Evolutionary conservation across 2,329 filamentous ascomycete genomes (phyloP).

Genomic region (Herpotrichia juniperi): DNA sequence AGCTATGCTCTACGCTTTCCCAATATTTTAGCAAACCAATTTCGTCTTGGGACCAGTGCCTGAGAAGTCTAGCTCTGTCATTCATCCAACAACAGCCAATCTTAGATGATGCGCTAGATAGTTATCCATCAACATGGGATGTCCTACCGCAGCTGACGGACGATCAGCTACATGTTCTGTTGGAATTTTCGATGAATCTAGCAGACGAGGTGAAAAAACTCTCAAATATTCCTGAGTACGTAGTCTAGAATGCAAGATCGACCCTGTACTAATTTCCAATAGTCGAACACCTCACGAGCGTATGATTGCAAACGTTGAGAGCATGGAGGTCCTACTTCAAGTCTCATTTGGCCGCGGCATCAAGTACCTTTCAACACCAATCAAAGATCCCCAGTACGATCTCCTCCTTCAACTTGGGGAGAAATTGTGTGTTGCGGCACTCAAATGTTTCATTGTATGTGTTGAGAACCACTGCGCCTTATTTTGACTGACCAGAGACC

Average conservation of each 20-base stretch:
- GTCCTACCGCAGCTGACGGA: conserved; percentile 56
- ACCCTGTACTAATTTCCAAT: not conserved
- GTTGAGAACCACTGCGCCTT: not conserved
- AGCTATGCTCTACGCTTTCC: conserved; percentile 77
- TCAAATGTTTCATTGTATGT: conserved; percentile 43
- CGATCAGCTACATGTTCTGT: conserved; percentile 60
- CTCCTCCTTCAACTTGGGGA: conserved; percentile 34
- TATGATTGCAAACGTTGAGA: conserved; percentile 59
- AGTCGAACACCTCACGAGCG: conserved; percentile 57
- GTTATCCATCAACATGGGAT: conserved; percentile 51
- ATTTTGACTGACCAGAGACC: not conserved
- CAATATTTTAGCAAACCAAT: conserved; percentile 78
- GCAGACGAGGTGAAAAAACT: conserved; percentile 73
- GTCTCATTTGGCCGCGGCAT: conserved; percentile 45
- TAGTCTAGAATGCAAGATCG: not conserved
- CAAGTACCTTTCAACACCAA: conserved; percentile 36
- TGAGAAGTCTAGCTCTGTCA: conserved; percentile 68
- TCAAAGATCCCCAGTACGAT: conserved; percentile 28
- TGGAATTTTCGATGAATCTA: conserved; percentile 69
- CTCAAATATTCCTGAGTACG: conserved; percentile 62
- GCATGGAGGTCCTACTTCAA: conserved; percentile 57
- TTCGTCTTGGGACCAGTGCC: conserved; percentile 67
- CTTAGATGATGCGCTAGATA: conserved; percentile 56
- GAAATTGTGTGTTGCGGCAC: conserved; percentile 39
- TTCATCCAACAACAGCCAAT: conserved; percentile 56